phyloP scores from a whole-genome alignment of 495 filamentous ascomycete genomes.

The Tuber umbilicatum region DNA sequence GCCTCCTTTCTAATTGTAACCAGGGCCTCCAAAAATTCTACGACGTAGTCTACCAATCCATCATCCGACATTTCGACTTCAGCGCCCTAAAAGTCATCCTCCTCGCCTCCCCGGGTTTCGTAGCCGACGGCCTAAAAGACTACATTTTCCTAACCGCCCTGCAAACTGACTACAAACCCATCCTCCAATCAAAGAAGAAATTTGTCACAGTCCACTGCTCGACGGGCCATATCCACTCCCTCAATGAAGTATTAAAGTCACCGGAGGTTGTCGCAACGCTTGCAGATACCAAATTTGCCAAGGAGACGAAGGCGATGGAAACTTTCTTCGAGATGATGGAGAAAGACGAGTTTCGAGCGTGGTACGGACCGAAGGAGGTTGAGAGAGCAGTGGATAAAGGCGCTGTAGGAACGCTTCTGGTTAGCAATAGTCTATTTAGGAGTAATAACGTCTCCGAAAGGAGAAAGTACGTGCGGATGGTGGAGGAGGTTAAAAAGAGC shows the following conservation, averaged over 20 bases:
- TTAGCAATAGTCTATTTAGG: constrained; percentile 79
- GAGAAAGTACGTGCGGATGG: constrained; percentile 74
- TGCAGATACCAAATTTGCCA: constrained; percentile 75
- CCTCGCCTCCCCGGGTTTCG: constrained; percentile 83
- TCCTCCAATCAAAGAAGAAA: constrained; percentile 56
- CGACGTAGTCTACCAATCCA: constrained; percentile 64
- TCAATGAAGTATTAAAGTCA: constrained; percentile 78
- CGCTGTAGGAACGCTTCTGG: constrained; percentile 77
- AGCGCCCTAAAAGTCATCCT: constrained; percentile 63
- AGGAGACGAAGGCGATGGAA: constrained; percentile 80
- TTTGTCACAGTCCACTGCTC: constrained; percentile 75
- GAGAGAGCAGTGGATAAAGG: constrained; percentile 80
- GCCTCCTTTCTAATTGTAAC: not conserved
- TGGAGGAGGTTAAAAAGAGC: constrained; percentile 82
- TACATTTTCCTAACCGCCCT: constrained; percentile 69
- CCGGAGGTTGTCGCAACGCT: constrained; percentile 68
- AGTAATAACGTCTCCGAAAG: constrained; percentile 72
- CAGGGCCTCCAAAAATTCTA: constrained; percentile 74
- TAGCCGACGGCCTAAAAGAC: constrained; percentile 69
- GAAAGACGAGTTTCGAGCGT: constrained; percentile 81
- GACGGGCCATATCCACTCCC: constrained; percentile 73
- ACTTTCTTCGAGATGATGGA: constrained; percentile 70
- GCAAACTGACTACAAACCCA: constrained; percentile 56
- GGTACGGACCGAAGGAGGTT: constrained; percentile 83
- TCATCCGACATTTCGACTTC: constrained; percentile 74